phyloP scores from a whole-genome alignment of 2,329 filamentous ascomycete species.

The Ophiostoma novo-ulmi region DNA sequence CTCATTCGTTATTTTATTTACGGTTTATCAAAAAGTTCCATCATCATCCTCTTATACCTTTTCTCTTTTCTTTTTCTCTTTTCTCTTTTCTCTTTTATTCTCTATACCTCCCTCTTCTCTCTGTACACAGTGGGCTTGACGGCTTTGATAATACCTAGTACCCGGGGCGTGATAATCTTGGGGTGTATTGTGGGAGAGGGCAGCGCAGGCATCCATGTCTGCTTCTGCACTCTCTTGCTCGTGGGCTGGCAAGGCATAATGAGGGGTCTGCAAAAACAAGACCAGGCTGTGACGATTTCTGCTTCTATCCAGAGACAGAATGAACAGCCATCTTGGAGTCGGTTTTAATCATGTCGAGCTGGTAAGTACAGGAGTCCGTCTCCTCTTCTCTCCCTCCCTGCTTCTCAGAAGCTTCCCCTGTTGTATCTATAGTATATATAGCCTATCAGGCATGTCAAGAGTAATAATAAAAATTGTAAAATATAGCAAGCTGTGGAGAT shows the following conservation, averaged over 20 bases:
- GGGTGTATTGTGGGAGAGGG: conserved; percentile 4
- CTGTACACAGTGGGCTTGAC: conserved; percentile 5
- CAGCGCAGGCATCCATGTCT: not conserved
- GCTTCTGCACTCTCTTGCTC: conserved; percentile 10
- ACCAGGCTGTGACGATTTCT: not conserved
- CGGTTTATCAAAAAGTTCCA: conserved; percentile 15
- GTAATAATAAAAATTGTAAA: not conserved
- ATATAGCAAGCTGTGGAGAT: not conserved
- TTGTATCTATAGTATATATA: not conserved
- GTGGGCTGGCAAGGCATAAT: conserved; percentile 23
- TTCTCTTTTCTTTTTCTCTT: not conserved
- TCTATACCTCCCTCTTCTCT: not conserved
- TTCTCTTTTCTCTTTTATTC: not conserved
- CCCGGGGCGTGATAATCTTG: conserved; percentile 11
- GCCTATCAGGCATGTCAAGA: not conserved
- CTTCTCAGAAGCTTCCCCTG: not conserved
- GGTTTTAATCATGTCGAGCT: conserved; percentile 19
- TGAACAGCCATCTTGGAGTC: not conserved
- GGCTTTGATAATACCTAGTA: conserved; percentile 9
- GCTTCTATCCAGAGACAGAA: not conserved
- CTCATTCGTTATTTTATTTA: conserved; percentile 2
- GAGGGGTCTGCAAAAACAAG: conserved; percentile 20
- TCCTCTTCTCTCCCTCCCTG: not conserved
- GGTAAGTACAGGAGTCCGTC: conserved; percentile 21
- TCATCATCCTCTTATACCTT: not conserved